Percentiles rank a stretch among this genome's conserved stretches.
Conservation (phyloP, 805 yeast species). For the Candida yuanshanica region DNA sequence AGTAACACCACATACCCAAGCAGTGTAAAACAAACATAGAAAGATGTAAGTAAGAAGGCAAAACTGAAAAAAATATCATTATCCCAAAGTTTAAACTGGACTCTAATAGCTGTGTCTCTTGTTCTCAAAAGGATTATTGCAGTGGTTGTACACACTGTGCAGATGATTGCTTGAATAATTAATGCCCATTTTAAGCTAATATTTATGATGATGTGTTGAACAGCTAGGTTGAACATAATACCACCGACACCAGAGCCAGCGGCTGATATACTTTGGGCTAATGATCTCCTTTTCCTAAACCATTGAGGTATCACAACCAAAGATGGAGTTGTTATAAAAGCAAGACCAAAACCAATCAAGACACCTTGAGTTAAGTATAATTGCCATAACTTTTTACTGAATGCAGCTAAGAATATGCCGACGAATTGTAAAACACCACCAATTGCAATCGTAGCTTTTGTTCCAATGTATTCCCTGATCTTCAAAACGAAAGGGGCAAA, state of each 20-base stretch:
- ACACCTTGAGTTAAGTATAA: constrained; percentile 62
- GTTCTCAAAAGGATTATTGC: constrained; percentile 31
- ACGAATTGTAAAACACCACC: constrained; percentile 47
- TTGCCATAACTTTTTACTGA: constrained; percentile 53
- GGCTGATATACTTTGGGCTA: constrained; percentile 32
- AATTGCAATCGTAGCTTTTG: constrained; percentile 35
- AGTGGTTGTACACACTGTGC: constrained; percentile 28
- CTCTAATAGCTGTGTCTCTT: constrained; percentile 30
- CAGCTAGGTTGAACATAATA: constrained; percentile 29
- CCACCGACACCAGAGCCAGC: constrained; percentile 40
- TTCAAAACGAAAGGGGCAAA: constrained; percentile 49
- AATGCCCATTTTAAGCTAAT: constrained; percentile 26
- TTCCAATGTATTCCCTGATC: constrained; percentile 38
- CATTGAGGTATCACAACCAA: constrained; percentile 62
- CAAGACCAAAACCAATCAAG: constrained; percentile 44
- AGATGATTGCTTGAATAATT: constrained; percentile 30
- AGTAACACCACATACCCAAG: constrained; percentile 56
- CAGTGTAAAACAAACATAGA: constrained; percentile 41
- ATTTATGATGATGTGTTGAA: constrained; percentile 26
- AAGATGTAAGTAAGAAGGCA: constrained; percentile 37
- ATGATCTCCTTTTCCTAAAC: constrained; percentile 55
- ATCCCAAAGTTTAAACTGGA: constrained; percentile 36
- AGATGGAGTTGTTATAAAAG: constrained; percentile 41
- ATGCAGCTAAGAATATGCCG: constrained; percentile 39
- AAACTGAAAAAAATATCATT: constrained; percentile 29